Evolutionary conservation across 305 asterid genomes (phyloP), one percentile per base, ranked within the genome.

Genomic region (Rubia occidens): DNA sequence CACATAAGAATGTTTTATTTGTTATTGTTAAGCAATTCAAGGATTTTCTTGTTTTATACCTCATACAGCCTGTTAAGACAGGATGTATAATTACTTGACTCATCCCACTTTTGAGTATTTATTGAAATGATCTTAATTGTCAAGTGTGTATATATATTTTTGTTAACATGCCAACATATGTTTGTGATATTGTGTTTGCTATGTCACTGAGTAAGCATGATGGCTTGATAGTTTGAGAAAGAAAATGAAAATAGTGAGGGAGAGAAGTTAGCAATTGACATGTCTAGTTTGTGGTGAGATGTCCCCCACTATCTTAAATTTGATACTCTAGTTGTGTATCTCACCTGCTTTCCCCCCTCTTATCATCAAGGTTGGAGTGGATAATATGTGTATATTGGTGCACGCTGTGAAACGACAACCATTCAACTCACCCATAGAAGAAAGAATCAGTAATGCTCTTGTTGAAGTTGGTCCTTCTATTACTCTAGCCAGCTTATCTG

Each of bases 381-480:
- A 95, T 82, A 95, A 95, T 81, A 95, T 95, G 99, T 95, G 99
- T 85, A 95, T 95, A 79, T 80, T 95, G 77, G 99, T 95, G 76
- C 95, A 95, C 61, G 98, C 99, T 24, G 99, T 95, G 69, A 95
- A 95, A 83, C 83, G 99, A 55, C 99, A 95, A 76, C 96, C 88
- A 47, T 59, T 84, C 64, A 96, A 91, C 77, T 81, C 92, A 82
- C 98, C 98, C 35, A 84, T 95, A 63, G 99, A 95, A 84, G 98
- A 96, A 45, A 83, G 97, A 14, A 88, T 95, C 67, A 91, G 99
- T 78, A 91, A 91, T 72, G 99, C 99, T 59, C 98, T 95, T 49
- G 99, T 88, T 45, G 98, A 95, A 83, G 98, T 95, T 72, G 99
- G 99, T 53, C 99, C 99, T 39, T 95, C 99, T 59, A 95, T 95